A percentile compares a stretch with the other conserved stretches of the same genome.
These are phyloP conservation scores for Kluyveromyces sp. DNA, from an alignment of 1,139 yeast genomes.

Conservation along the genomic window DNA sequence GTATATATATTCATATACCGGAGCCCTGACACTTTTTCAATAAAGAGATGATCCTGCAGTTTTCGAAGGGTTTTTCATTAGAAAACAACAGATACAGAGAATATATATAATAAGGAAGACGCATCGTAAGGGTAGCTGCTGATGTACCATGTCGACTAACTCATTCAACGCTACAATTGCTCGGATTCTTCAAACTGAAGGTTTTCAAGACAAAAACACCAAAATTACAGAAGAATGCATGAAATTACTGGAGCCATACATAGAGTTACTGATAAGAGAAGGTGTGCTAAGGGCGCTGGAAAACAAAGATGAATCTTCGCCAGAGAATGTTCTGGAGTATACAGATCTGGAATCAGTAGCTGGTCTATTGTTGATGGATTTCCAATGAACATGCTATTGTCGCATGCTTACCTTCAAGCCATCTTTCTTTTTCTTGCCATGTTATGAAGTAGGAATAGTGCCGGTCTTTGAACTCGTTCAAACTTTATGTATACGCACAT, in stretches of 20 bases:
- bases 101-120: too few species aligned
- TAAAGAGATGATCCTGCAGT: too few species aligned
- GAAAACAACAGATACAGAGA: too few species aligned
- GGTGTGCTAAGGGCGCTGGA: constrained; percentile 58
- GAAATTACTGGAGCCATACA: constrained; percentile 47
- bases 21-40: too few species aligned
- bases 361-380: constrained; percentile 25
- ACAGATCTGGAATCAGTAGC: constrained; percentile 26
- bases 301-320: constrained; percentile 23
- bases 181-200: constrained; percentile 44
- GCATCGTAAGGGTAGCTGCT: too few species aligned
- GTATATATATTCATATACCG: too few species aligned
- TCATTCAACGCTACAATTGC: constrained; percentile 36
- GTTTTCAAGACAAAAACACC: constrained; percentile 43
- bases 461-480: too few species aligned
- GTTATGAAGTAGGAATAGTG: not conserved
- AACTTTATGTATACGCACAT: too few species aligned
- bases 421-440: not conserved
- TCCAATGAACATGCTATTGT: not conserved
- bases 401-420: not conserved
- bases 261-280: constrained; percentile 53
- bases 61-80: too few species aligned
- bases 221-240: constrained; percentile 44
- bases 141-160: not conserved
- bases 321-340: constrained; percentile 29